Conservation (phyloP, 2,329 filamentous ascomycete species). For the Aureobasidium subglaciale region DNA sequence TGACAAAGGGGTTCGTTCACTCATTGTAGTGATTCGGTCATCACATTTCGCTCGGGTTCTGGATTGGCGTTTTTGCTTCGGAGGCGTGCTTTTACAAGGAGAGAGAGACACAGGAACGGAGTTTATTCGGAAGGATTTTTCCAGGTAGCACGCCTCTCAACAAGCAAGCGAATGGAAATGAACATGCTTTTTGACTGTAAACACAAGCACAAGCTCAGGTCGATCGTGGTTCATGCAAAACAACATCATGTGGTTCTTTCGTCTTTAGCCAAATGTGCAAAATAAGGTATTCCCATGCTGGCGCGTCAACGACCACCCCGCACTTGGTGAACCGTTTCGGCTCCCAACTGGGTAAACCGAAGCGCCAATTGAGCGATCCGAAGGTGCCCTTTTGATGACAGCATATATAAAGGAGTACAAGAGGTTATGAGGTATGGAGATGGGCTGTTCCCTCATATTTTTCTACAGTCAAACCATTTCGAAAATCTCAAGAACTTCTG, state of each 20-base stretch:
- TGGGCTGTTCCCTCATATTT: no score
- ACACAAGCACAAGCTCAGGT: not conserved
- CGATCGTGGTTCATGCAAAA: not conserved
- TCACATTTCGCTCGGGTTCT: not conserved
- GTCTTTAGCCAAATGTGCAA: not conserved
- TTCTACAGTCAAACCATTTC: no score
- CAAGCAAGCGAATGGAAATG: not conserved
- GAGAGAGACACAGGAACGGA: not conserved
- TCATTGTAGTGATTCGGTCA: not conserved
- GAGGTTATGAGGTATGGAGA: no score
- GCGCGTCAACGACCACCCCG: not conserved
- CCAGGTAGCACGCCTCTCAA: not conserved
- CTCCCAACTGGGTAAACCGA: not conserved
- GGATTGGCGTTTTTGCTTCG: not conserved
- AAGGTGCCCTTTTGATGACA: not conserved
- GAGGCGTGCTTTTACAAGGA: not conserved
- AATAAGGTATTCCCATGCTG: not conserved
- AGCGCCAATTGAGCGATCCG: not conserved
- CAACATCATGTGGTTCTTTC: not conserved
- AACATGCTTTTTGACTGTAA: not conserved
- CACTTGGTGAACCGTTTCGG: not conserved
- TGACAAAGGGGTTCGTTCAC: not conserved
- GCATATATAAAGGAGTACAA: not conserved
- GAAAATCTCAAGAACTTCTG: no score
- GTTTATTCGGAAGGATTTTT: not conserved